Evolutionary conservation across 2,329 filamentous ascomycete species (phyloP), one percentile per base, ranked within the genome.

Genomic region (Alternaria ventricosa): DNA sequence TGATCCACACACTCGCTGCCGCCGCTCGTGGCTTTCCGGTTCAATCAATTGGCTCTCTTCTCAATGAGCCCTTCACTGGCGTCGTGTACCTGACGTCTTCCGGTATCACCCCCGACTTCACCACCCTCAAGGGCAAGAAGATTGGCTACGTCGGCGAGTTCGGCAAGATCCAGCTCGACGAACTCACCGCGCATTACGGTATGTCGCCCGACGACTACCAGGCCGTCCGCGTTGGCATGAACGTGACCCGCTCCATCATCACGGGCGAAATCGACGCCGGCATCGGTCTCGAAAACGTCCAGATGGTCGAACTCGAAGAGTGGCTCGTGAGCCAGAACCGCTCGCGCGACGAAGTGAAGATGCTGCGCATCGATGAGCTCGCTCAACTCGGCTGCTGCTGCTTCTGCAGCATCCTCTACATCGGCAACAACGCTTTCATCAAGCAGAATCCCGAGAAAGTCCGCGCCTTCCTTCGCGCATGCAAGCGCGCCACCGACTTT

Each of bases 131-230:
- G 80, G 91, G 90, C 70, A 93, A 92, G 82, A 87, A 86, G 23
- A 93, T 93, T 76, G 91, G 91, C 76, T 93, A 93, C 70, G 91
- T 93, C 60, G 91, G 91, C 72, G 91, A 93, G 78, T 93, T 93
- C 67, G 91, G 91, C 80, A 94, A 88, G 78, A 93, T 93, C 77
- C 91, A 93, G 82, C 93, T 94, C 70, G 92, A 94, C 77, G 92
- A 94, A 77, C 86, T 94, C 65, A 93, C 91, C 53, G 88, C 88
- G 49, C 87, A 93, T 85, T 93, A 93, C 77, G 90, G 90, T 76
- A 92, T 93, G 88, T 85, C 86, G 1, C 87, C 90, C 0, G 80
- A 83, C 6, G 90, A 93, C 82, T 93, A 94, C 84, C 92, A 89
- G 1, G 90, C 91, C 36, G 86, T 94, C 8, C 90, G 91, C 61